Conservation (phyloP, 78 protist genomes). For the Dictyostelium intermedium region DNA sequence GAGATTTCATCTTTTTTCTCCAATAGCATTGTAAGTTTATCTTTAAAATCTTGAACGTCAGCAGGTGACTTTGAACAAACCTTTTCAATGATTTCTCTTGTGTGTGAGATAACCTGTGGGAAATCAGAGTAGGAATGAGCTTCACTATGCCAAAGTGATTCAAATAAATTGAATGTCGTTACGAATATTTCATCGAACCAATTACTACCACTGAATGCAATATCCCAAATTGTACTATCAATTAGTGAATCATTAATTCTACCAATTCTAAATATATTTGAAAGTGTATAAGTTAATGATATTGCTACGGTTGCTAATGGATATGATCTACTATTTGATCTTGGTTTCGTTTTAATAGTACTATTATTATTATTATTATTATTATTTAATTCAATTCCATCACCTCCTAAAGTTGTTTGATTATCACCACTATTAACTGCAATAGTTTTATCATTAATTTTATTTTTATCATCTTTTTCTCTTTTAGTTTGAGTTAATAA, state of each 20-base stretch:
- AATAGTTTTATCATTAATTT: neutral
- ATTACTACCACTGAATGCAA: slow-evolving; percentile 22
- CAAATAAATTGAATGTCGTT: slow-evolving; percentile 29
- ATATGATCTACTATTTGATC: slow-evolving; percentile 53
- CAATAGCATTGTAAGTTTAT: neutral
- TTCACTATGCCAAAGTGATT: slow-evolving; percentile 55
- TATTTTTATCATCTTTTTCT: neutral
- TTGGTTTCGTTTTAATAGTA: neutral
- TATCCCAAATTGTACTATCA: slow-evolving; percentile 35
- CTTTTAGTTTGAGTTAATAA: slow-evolving; percentile 34
- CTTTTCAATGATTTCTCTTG: slow-evolving; percentile 25
- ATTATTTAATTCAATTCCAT: neutral
- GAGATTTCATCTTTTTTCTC: neutral
- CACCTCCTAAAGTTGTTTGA: neutral
- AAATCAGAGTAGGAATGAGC: slow-evolving; percentile 47
- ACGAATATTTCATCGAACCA: slow-evolving; percentile 75
- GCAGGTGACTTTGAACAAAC: slow-evolving; percentile 1
- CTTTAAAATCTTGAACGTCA: neutral
- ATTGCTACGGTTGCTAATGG: slow-evolving; percentile 50
- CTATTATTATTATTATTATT: too few species aligned
- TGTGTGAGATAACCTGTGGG: slow-evolving; percentile 20
- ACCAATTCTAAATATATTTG: slow-evolving; percentile 47
- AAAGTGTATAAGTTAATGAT: slow-evolving; percentile 25
- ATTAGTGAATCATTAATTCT: slow-evolving; percentile 6
- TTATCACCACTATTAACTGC: neutral